Base-by-base conservation (phyloP, 2,329 filamentous ascomycete genomes). In the Lachnellula hyalina region DNA sequence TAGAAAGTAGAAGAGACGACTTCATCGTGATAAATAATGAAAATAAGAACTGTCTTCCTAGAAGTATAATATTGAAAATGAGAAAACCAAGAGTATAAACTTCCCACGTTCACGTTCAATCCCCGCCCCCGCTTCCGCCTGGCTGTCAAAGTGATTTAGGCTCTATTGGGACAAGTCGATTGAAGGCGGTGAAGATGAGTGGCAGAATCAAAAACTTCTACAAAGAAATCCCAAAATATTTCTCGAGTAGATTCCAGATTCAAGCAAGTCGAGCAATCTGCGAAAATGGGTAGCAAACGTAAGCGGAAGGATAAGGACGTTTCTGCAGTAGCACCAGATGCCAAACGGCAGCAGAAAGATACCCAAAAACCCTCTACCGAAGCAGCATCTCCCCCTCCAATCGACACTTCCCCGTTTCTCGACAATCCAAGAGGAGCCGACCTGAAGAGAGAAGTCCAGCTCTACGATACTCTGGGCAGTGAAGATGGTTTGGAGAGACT, bases 391-490 rank as follows among this genome's bases (percentile, higher is more conserved):
- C 54, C 55, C n/a, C 32, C 42, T 5, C 55, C 60, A 32, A 55
- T 67, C 56, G 61, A 68, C 52, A 58, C 54, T 21, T 62, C 61
- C 8, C 72, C 74, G 1, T 86, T 86, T 61, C 68, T 78, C 61
- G 79, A 82, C 58, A 72, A 77, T 5, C 74, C 76, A 9, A 73
- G 72, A 50, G 73, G 74, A 46, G 77, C 80, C 38, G 79, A 84
- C 55, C 76, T 81, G 56, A 78, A 77, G 63, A 73, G 81, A 59
- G 83, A 86, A 64, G 80, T 79, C 2, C 71, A 72, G 2, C 73
- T 86, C 2, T 87, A 87, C 67, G 78, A 85, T 23, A 72, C 80
- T 1, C 77, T 87, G 1, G 79, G 80, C 34, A 85, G 81, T 61
- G 80, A 84, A 60, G 81, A 84, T 61, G 71, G 72, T 17, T 69